These are phyloP conservation scores for Suhomyces bribrorum DNA, from an alignment of 1,139 yeast genomes.

Conservation along the genomic window DNA sequence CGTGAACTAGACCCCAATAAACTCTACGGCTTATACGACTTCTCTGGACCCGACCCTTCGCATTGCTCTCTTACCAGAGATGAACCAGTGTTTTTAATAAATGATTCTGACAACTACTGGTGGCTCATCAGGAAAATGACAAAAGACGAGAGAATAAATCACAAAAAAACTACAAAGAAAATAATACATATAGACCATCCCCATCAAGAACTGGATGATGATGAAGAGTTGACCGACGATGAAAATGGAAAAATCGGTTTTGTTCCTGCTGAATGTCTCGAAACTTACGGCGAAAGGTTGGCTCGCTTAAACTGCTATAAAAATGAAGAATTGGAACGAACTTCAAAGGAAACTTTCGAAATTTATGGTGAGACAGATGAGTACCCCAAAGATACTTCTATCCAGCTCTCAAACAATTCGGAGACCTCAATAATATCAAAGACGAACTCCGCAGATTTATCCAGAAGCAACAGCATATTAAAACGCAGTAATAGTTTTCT, in stretches of 20 bases:
- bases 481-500: constrained; percentile 4
- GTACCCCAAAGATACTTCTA: constrained; percentile 9
- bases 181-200: background rate
- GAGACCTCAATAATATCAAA: constrained; percentile 6
- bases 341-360: constrained; percentile 18
- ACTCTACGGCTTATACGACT: constrained; percentile 83
- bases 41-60: constrained; percentile 90
- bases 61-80: constrained; percentile 82
- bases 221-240: constrained; percentile 31
- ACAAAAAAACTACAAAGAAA: constrained; percentile 2
- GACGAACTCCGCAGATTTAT: constrained; percentile 3
- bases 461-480: constrained; percentile 9
- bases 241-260: constrained; percentile 78
- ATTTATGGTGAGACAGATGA: constrained; percentile 1
- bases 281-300: constrained; percentile 85
- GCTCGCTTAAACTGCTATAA: constrained; percentile 92
- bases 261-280: constrained; percentile 95
- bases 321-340: constrained; percentile 71
- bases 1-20: constrained; percentile 81
- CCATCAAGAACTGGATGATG: constrained; percentile 6
- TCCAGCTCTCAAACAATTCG: constrained; percentile 15
- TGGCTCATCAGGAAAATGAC: constrained; percentile 81
- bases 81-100: constrained; percentile 78
- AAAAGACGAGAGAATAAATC: constrained; percentile 32
- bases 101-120: constrained; percentile 95